Conservation (phyloP, 1,139 yeast species). For the Lodderomyces theae region DNA sequence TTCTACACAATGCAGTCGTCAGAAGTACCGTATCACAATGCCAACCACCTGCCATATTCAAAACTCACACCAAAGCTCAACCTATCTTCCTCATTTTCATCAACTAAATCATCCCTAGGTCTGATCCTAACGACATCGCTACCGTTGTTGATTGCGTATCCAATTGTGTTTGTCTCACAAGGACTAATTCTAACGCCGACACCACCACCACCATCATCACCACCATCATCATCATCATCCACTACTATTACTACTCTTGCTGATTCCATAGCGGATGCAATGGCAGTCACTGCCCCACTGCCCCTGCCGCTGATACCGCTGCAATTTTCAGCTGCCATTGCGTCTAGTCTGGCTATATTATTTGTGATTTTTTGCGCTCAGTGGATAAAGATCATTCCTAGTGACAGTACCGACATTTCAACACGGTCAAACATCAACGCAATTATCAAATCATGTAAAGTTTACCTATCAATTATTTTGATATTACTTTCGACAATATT, state of each 20-base stretch:
- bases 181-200: slow-evolving; percentile 8
- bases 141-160: slow-evolving; percentile 28
- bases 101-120: not conserved
- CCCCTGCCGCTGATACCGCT: not conserved
- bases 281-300: not conserved
- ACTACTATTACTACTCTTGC: no score
- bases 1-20: not conserved
- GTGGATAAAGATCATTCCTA: not conserved
- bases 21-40: slow-evolving; percentile 1
- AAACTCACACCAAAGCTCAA: slow-evolving; percentile 1
- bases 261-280: no score
- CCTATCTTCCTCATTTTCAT: not conserved
- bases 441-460: not conserved
- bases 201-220: not conserved
- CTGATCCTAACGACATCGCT: slow-evolving; percentile 20
- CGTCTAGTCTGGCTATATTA: not conserved
- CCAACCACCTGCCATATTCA: not conserved
- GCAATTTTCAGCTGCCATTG: not conserved
- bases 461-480: not conserved
- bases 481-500: not conserved
- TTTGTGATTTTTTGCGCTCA: not conserved
- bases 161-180: slow-evolving; percentile 25
- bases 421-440: not conserved
- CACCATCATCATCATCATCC: not conserved
- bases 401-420: not conserved